Percentiles rank a stretch among this genome's conserved stretches.
These are phyloP conservation scores for Paracorniculantispora psalliotae DNA, from an alignment of 2,329 filamentous ascomycete genomes.

Conservation along the genomic window DNA sequence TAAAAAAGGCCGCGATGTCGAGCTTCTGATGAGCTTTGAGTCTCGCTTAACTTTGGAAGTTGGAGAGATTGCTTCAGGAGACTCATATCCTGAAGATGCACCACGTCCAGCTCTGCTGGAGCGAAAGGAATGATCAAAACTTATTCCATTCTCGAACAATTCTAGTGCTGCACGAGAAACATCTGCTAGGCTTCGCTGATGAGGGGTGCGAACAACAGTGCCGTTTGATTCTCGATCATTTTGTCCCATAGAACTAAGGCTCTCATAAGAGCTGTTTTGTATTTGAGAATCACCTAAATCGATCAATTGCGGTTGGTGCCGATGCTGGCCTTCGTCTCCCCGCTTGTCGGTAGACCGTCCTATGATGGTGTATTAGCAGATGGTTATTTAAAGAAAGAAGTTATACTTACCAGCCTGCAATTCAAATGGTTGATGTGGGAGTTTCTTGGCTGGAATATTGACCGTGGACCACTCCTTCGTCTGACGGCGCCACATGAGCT, in stretches of 20 bases:
- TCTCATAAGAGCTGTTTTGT: neutral
- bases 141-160: constrained; percentile 29
- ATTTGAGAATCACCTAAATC: constrained; percentile 12
- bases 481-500: constrained; percentile 40
- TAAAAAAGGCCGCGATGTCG: constrained; percentile 19
- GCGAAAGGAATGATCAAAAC: constrained; percentile 20
- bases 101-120: neutral
- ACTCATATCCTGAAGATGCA: neutral
- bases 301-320: neutral
- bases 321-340: neutral
- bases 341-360: neutral
- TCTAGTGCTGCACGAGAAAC: constrained; percentile 24
- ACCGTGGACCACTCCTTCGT: constrained; percentile 48
- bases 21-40: neutral
- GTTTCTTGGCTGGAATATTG: constrained; percentile 39
- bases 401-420: neutral
- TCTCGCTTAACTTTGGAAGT: neutral
- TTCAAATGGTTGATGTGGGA: neutral
- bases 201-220: constrained; percentile 35
- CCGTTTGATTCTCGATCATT: constrained; percentile 25
- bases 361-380: neutral
- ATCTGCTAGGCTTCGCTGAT: constrained; percentile 21
- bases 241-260: neutral
- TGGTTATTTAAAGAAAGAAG: neutral
- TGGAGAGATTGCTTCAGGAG: constrained; percentile 1